phyloP scores from a whole-genome alignment of 768 basidiomycete genomes.

The Suillus alpinus region DNA sequence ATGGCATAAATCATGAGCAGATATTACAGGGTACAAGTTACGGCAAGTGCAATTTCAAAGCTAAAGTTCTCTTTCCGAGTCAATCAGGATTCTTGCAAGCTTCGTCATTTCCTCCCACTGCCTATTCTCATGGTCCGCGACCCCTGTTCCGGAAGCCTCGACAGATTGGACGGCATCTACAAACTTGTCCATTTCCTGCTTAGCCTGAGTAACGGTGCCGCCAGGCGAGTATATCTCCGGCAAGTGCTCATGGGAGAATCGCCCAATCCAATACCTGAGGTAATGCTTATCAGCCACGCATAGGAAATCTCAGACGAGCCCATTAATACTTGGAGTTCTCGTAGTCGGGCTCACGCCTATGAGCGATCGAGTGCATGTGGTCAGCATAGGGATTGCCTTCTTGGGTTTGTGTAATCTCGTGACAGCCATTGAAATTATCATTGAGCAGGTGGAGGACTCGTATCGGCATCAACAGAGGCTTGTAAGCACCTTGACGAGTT shows the following conservation, averaged over 20 bases:
- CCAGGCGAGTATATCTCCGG: constrained; percentile 14
- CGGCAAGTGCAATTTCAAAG: background rate
- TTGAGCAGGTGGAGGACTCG: constrained; percentile 21
- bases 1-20: background rate
- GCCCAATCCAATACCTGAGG: constrained; percentile 17
- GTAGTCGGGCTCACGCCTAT: constrained; percentile 25
- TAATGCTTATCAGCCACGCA: background rate
- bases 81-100: constrained; percentile 17
- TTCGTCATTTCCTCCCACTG: constrained; percentile 20
- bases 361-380: constrained; percentile 20
- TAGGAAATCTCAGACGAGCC: background rate
- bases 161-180: constrained; percentile 14
- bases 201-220: constrained; percentile 11
- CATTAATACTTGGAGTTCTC: constrained; percentile 8
- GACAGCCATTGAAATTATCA: constrained; percentile 17
- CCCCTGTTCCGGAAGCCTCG: constrained; percentile 9
- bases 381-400: constrained; percentile 21
- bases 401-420: constrained; percentile 17
- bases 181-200: constrained; percentile 8
- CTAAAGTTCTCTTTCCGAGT: background rate
- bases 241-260: constrained; percentile 15
- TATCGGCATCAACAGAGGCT: background rate
- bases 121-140: constrained; percentile 14
- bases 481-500: background rate
- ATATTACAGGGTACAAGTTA: background rate